Conservation (phyloP, 1,284 basidiomycete species). For the Taiwanofungus camphoratus region DNA sequence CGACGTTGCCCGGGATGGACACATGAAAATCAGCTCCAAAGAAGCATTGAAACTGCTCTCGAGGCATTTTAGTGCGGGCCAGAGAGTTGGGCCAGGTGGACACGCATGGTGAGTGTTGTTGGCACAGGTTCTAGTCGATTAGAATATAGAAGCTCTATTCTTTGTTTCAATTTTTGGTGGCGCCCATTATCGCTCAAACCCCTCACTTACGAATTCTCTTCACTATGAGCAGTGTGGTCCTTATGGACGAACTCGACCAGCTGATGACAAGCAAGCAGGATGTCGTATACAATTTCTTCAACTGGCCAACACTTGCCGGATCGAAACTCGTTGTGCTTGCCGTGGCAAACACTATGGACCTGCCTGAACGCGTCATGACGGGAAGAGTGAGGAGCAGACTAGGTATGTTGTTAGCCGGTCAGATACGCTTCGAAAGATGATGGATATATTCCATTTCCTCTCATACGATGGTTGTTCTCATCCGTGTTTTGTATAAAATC, state of each 20-base stretch:
- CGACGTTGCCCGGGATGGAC: slow-evolving; percentile 53
- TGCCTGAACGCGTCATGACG: slow-evolving; percentile 90
- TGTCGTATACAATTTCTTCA: slow-evolving; percentile 99
- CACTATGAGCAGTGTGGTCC: slow-evolving; percentile 79
- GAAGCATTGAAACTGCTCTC: slow-evolving; percentile 66
- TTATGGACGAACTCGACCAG: slow-evolving; percentile 99
- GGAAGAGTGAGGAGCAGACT: slow-evolving; percentile 91
- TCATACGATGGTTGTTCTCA: no score
- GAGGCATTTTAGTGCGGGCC: slow-evolving; percentile 52
- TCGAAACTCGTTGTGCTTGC: slow-evolving; percentile 93
- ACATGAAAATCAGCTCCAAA: slow-evolving; percentile 61
- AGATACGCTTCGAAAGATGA: no score
- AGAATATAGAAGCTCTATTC: neutral
- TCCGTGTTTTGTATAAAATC: no score
- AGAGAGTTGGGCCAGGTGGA: slow-evolving; percentile 54
- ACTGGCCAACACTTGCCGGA: slow-evolving; percentile 90
- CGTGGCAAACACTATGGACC: slow-evolving; percentile 97
- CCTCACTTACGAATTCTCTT: no score
- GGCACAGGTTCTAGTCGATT: neutral
- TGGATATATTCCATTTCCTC: no score
- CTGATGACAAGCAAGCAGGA: slow-evolving; percentile 94
- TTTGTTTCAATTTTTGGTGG: neutral
- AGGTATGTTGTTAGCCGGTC: slow-evolving; percentile 43
- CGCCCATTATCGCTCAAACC: no score
- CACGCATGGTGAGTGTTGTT: slow-evolving; percentile 59